Evolutionary conservation across 805 yeast genomes (phyloP), one percentile per base, ranked within the genome.

Genomic region (Myxozyma mucilagina): DNA sequence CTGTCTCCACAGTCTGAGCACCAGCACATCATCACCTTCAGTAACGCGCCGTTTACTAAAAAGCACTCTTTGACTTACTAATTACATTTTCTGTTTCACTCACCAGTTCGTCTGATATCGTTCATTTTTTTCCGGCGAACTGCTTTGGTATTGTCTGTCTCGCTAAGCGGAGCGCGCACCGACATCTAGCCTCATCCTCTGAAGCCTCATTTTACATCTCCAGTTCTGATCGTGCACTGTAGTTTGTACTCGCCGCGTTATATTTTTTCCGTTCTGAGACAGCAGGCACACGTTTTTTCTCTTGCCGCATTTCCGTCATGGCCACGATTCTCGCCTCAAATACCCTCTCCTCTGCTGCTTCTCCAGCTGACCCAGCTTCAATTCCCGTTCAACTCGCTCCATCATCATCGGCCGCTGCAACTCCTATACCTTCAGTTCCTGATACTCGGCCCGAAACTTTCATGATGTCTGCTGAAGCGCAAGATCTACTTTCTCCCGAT

Each of bases 381-480:
- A n/a, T 49, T 10, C 35, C 34, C 3, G 44, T 49, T 2, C 32
- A 18, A 7, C 16, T 20, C 49, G 39, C 43, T 36, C 31, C 54
- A 39, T 41, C 44, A 42, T 13, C 57, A 13, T 32, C 58, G 9
- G 55, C 49, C n/a, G 55, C 50, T 7, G 64, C 54, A n/a, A 41
- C 57, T 14, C 53, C 47, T 16, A 36, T 53, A 1, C 41, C 52
- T 18, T 36, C 43, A 1, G 51, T 55, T 9, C 59, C 58, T 6
- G 66, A 62, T 32, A 62, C 66, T 32, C 58, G 66, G n/a, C 67
- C 67, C 2, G 67, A 63, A 45, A 63, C 67, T 8, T 63, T 63
- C 66, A 63, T 61, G 65, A 55, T 63, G 67, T 60, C 67, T 20
- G 67, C 61, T n/a, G 67, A 63, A 51, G 67, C 67, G 7, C 67